Evolutionary conservation across 768 basidiomycete species (phyloP).

Genomic region (Boletellus ananas): DNA sequence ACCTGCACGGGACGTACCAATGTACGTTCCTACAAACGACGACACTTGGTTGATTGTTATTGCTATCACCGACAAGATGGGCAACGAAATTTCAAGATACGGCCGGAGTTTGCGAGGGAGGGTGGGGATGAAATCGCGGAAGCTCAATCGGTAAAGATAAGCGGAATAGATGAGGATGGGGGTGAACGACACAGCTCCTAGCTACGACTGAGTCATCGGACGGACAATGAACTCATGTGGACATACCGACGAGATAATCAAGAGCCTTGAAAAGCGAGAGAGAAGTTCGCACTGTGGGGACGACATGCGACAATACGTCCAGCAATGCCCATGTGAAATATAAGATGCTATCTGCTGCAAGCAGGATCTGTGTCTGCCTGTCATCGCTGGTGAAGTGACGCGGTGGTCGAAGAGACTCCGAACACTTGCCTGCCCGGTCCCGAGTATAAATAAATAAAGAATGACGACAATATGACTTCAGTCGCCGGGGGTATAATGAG

Average conservation of each 20-base stretch:
- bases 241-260: conserved; percentile 61
- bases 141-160: conserved; percentile 59
- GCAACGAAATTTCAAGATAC: conserved; percentile 42
- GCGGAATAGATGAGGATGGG: conserved; percentile 62
- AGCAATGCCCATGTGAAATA: conserved; percentile 58
- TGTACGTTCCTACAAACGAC: conserved; percentile 58
- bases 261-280: conserved; percentile 46
- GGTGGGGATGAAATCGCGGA: conserved; percentile 45
- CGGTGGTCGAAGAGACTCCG: neutral
- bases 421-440: conserved; percentile 45
- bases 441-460: conserved; percentile 49
- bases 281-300: conserved; percentile 48
- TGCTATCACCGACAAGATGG: conserved; percentile 54
- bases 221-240: neutral
- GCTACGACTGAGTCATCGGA: neutral
- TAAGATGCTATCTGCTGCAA: conserved; percentile 58
- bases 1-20: conserved; percentile 40
- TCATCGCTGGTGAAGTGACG: neutral
- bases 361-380: conserved; percentile 51
- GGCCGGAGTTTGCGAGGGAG: conserved; percentile 50
- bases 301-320: conserved; percentile 55
- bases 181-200: conserved; percentile 55
- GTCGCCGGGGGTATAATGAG: conserved; percentile 62
- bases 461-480: conserved; percentile 56
- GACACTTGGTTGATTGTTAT: conserved; percentile 54